These are phyloP conservation scores for Neurospora sp. DNA, from an alignment of 495 filamentous ascomycete genomes.

Conservation along the genomic window DNA sequence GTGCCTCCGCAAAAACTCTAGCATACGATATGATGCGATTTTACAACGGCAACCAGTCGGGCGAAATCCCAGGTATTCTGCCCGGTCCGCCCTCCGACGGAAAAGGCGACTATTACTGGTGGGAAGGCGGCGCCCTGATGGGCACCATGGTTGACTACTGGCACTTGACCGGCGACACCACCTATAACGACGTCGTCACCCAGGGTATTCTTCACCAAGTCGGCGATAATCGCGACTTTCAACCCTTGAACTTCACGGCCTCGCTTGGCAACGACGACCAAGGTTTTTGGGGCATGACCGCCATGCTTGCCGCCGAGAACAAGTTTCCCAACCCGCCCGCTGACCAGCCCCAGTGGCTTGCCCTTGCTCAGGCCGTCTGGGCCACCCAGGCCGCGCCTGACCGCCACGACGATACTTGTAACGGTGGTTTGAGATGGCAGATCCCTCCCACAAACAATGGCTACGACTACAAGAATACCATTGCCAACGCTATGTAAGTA, in stretches of 20 bases:
- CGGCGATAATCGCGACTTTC: constrained; percentile 48
- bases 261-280: constrained; percentile 76
- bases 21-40: constrained; percentile 56
- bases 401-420: constrained; percentile 50
- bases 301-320: constrained; percentile 65
- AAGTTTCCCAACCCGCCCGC: constrained; percentile 53
- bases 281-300: constrained; percentile 73
- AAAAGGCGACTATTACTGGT: constrained; percentile 49
- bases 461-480: constrained; percentile 76
- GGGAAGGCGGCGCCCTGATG: constrained; percentile 42
- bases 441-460: constrained; percentile 66
- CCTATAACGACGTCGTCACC: constrained; percentile 50
- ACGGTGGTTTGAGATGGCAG: constrained; percentile 71
- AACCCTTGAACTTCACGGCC: constrained; percentile 60
- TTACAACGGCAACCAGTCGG: constrained; percentile 54
- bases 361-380: constrained; percentile 66
- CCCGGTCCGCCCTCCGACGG: constrained; percentile 39
- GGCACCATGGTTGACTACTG: constrained; percentile 60
- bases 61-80: constrained; percentile 56
- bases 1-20: constrained; percentile 47
- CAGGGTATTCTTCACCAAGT: constrained; percentile 55
- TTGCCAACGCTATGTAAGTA: constrained; percentile 29
- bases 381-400: constrained; percentile 55
- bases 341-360: constrained; percentile 60
- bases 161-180: constrained; percentile 55